phyloP scores from a whole-genome alignment of 2,329 filamentous ascomycete species.

The Chaetomium globosum region DNA sequence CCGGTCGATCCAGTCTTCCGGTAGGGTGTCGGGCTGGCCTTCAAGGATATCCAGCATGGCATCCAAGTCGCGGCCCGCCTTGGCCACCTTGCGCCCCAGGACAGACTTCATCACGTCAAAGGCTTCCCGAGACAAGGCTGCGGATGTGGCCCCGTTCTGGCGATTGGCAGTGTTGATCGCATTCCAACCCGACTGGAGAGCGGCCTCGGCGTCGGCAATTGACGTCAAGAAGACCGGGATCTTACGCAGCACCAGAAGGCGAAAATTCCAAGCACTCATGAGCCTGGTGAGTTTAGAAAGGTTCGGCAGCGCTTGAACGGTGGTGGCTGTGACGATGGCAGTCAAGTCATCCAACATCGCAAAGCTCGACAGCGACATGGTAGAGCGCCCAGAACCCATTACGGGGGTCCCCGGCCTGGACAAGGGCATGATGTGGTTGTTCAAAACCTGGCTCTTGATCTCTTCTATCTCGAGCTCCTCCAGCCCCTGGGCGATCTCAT shows the following conservation, averaged over 20 bases:
- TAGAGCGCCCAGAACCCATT: slow-evolving; percentile 48
- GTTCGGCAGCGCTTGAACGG: slow-evolving; percentile 83
- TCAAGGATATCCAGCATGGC: slow-evolving; percentile 85
- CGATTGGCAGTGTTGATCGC: slow-evolving; percentile 48
- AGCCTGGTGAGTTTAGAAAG: slow-evolving; percentile 72
- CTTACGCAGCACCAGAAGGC: slow-evolving; percentile 72
- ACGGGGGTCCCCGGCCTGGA: slow-evolving; percentile 56
- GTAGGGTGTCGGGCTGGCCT: slow-evolving; percentile 79
- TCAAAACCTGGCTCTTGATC: slow-evolving; percentile 83
- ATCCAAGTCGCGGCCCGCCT: slow-evolving; percentile 74
- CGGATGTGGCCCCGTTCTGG: slow-evolving; percentile 32
- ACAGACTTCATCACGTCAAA: slow-evolving; percentile 63
- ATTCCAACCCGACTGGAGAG: slow-evolving; percentile 68
- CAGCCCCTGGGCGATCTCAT: slow-evolving; percentile 71
- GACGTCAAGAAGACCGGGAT: slow-evolving; percentile 69
- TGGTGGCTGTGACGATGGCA: slow-evolving; percentile 85
- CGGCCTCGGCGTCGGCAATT: slow-evolving; percentile 66
- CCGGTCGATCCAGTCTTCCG: slow-evolving; percentile 82
- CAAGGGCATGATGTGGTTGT: slow-evolving; percentile 71
- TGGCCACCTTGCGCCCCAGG: slow-evolving; percentile 69
- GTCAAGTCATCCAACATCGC: slow-evolving; percentile 84
- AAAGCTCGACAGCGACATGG: slow-evolving; percentile 55
- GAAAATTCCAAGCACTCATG: slow-evolving; percentile 76
- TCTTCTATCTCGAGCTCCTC: slow-evolving; percentile 77
- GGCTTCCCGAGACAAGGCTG: slow-evolving; percentile 48